Conservation (phyloP, 2,329 filamentous ascomycete genomes). For the Fusarium napiforme region DNA sequence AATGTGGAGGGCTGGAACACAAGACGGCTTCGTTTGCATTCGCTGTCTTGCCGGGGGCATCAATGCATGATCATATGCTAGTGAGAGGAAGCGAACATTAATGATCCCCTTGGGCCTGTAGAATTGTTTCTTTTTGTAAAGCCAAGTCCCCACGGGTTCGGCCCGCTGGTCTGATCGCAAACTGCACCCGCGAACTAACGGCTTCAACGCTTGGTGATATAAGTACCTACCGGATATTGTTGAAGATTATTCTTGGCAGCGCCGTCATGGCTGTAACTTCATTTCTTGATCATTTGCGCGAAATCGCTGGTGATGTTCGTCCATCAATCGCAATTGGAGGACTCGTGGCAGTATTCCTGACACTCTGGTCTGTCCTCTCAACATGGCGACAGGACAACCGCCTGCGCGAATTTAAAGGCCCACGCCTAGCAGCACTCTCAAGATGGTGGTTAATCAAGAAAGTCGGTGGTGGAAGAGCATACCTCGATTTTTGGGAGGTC, state of each 20-base stretch:
- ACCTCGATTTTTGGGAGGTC: constrained; percentile 52
- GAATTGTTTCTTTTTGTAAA: not conserved
- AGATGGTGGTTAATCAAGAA: constrained; percentile 53
- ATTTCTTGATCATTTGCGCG: not conserved
- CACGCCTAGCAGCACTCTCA: constrained; percentile 51
- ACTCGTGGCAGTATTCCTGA: not conserved
- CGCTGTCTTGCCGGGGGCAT: not conserved
- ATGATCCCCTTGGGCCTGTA: not conserved
- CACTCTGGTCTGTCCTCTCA: constrained; percentile 30
- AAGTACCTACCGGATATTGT: rapidly evolving
- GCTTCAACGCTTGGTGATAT: not conserved
- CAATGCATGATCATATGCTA: not conserved
- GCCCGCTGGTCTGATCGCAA: constrained; percentile 2
- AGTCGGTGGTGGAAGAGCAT: constrained; percentile 47
- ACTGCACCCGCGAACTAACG: not conserved
- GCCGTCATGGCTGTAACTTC: constrained; percentile 9
- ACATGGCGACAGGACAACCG: constrained; percentile 48
- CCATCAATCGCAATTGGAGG: constrained; percentile 23
- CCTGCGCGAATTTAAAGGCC: constrained; percentile 55
- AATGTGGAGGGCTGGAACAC: not conserved
- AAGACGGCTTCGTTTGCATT: not conserved
- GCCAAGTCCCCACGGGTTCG: not conserved
- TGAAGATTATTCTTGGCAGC: not conserved
- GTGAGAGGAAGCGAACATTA: constrained; percentile 1
- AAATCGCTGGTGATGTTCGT: not conserved